These are phyloP conservation scores for Saturnispora halmiae DNA, from an alignment of 805 yeast genomes.

Conservation along the genomic window DNA sequence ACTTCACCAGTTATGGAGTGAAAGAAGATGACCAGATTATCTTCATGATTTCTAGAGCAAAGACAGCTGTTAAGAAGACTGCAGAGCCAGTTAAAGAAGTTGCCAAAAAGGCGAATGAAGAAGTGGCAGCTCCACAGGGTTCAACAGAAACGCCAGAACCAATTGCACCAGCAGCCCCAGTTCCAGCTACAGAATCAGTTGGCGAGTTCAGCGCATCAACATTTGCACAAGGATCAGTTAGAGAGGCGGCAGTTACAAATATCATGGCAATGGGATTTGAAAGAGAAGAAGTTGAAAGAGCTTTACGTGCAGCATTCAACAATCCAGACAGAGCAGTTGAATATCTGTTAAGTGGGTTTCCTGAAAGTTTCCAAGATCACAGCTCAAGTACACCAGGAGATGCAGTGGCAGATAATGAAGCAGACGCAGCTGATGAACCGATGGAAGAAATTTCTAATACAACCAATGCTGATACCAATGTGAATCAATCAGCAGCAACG, in stretches of 20 bases:
- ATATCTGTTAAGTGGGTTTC: conserved; percentile 76
- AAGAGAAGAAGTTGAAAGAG: conserved; percentile 77
- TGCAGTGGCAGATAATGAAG: conserved; percentile 18
- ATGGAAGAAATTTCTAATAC: conserved; percentile 26
- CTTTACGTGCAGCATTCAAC: conserved; percentile 90
- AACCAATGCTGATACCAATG: no score
- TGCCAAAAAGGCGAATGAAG: no score
- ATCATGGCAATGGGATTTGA: conserved; percentile 97
- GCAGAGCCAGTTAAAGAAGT: conserved; percentile 18
- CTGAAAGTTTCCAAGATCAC: conserved; percentile 15
- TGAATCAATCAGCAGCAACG: conserved; percentile 18
- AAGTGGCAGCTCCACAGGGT: no score
- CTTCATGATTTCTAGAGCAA: conserved; percentile 71
- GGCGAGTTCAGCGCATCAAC: conserved; percentile 36
- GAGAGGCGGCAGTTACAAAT: conserved; percentile 69
- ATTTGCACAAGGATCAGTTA: conserved; percentile 67
- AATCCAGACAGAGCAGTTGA: conserved; percentile 98
- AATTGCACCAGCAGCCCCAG: conserved; percentile 17
- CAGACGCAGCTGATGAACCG: no score
- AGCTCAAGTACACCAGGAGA: conserved; percentile 9
- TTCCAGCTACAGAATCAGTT: conserved; percentile 19
- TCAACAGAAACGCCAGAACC: conserved; percentile 25
- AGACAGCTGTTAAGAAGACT: conserved; percentile 22
- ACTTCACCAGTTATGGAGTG: conserved; percentile 61
- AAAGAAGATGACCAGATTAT: conserved; percentile 84